These are phyloP conservation scores for peach (Prunus persica) DNA, from an alignment of 306 rosid species.

Conservation along the genomic window Prunus_persica_NCBIv2 NC_034009.1:43855001-43855500, in stretches of 20 bases:
- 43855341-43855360: neutral
- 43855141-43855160: neutral
- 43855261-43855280: neutral
- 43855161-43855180: neutral
- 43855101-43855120: neutral
- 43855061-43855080: slow-evolving; percentile 43
- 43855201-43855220: neutral
- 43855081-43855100: slow-evolving; percentile 27
- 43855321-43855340: neutral
- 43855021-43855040: slow-evolving; percentile 49
- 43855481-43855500: too few relatives aligned
- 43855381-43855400: neutral
- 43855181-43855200: neutral
- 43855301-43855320: neutral
- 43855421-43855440: neutral
- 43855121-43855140: too few relatives aligned
- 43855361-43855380: neutral
- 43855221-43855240: neutral
- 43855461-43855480: too few relatives aligned
- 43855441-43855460: neutral
- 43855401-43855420: neutral
- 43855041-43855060: slow-evolving; percentile 51
- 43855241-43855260: neutral
- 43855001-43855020: slow-evolving; percentile 70
- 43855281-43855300: neutral